phyloP scores from a whole-genome alignment of 306 rosid genomes.

The Vigna unguiculata region DNA sequence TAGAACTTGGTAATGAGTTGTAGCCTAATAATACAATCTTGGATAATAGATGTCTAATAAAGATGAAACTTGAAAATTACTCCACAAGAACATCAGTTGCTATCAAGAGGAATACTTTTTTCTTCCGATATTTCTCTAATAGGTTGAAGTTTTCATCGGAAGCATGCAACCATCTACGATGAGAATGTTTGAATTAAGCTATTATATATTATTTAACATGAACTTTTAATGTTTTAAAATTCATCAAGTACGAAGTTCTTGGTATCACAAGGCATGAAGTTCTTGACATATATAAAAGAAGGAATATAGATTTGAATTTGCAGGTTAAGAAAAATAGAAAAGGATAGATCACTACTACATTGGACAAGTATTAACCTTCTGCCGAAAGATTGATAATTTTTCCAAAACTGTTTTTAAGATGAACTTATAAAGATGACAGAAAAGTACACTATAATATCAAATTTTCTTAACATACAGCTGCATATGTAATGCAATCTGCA shows the following conservation, averaged over 20 bases:
- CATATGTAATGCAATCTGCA: neutral
- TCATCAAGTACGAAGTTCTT: neutral
- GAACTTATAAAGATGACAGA: neutral
- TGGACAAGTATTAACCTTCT: neutral
- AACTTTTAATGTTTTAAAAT: neutral
- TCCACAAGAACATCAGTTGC: neutral
- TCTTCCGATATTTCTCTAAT: neutral
- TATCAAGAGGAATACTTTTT: neutral
- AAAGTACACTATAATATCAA: neutral
- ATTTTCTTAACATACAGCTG: neutral
- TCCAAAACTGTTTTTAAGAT: slow-evolving; percentile 4
- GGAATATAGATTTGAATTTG: neutral
- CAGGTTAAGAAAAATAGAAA: slow-evolving; percentile 21
- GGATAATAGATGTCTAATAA: no score
- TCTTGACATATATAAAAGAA: neutral
- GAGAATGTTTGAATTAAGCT: slow-evolving; percentile 9
- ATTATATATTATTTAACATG: neutral
- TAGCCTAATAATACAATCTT: no score
- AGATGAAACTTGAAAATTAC: no score
- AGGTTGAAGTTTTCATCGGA: neutral
- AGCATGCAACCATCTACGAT: neutral
- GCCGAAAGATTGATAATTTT: slow-evolving; percentile 13
- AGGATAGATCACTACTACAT: neutral
- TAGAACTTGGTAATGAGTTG: neutral
- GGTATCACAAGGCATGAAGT: neutral